Evolutionary conservation across 2,329 filamentous ascomycete genomes (phyloP), one percentile per base, ranked within the genome.

Genomic region (Alternaria brassicicola): DNA sequence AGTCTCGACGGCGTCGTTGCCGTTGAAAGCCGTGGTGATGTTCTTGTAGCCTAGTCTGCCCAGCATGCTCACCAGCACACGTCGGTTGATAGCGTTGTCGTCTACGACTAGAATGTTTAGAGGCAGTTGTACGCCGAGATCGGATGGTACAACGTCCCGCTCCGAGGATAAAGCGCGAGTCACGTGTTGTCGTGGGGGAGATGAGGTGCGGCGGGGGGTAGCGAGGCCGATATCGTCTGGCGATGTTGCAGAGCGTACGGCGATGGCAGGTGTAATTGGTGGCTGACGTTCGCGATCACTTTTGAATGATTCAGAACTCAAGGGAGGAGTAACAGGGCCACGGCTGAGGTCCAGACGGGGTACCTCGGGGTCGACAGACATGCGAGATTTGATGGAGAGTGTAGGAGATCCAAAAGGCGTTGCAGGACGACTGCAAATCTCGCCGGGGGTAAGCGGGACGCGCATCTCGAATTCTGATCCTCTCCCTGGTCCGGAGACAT

Each of bases 41-140:
- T 83, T 81, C 26, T 78, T 79, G 72, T 91, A 91, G 12, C 89
- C 89, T 13, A 91, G 83, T 65, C 88, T 89, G 21, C 79, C 79
- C 7, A 91, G 83, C 84, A 90, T 90, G 65, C 79, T 86, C 26
- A 89, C 83, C 15, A 90, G 80, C 0, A 91, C 83, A 43, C 85
- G 86, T 53, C 89, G 85, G 68, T 91, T 90, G 75, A 91, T 89
- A 61, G 84, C 84, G 74, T 91, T 91, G 75, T 91, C 89, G 76
- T 91, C 89, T 4, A 87, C 89, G 2, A 91, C 85, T 3, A 91
- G 81, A 62, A 91, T 88, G 9, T 84, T 88, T 8, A 91, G 80
- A 1, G 89, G 89, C 4, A 90, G 80, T 13, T 84, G 80, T 42
- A 83, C 82, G 67, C 89, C 87, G 63, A 86, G 82, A 3, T 66